phyloP scores from a whole-genome alignment of 2,329 filamentous ascomycete genomes.

The Zopfia rhizophila region DNA sequence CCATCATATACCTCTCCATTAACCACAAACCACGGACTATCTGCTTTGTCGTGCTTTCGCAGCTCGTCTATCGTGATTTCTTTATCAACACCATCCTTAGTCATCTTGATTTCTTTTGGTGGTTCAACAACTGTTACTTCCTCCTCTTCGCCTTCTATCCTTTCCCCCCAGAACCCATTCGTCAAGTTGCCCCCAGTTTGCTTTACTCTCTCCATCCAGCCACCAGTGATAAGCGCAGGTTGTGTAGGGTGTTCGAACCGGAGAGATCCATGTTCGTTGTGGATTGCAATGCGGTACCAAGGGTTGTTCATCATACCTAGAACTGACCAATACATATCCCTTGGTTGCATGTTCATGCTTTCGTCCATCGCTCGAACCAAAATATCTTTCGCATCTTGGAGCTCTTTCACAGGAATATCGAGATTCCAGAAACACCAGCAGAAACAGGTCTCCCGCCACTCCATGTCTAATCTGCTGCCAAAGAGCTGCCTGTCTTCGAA shows the following conservation, averaged over 20 bases:
- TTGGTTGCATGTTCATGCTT: conserved; percentile 83
- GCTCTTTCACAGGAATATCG: conserved; percentile 70
- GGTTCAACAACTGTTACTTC: conserved; percentile 58
- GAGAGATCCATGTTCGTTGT: conserved; percentile 71
- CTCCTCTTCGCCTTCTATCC: conserved; percentile 62
- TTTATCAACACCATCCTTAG: conserved; percentile 71
- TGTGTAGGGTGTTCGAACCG: conserved; percentile 91
- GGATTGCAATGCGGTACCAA: conserved; percentile 86
- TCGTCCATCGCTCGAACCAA: conserved; percentile 92
- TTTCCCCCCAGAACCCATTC: conserved; percentile 89
- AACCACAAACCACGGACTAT: conserved; percentile 86
- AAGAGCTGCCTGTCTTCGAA: conserved; percentile 72
- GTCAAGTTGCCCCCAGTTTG: conserved; percentile 80
- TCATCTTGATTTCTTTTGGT: conserved; percentile 79
- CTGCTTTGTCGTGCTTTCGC: conserved; percentile 70
- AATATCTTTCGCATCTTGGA: conserved; percentile 75
- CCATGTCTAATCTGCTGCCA: conserved; percentile 81
- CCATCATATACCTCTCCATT: conserved; percentile 91
- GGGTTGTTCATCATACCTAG: conserved; percentile 98
- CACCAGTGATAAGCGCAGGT: conserved; percentile 78
- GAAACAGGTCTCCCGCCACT: conserved; percentile 82
- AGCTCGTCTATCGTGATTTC: conserved; percentile 77
- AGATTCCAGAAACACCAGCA: conserved; percentile 95
- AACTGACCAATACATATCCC: conserved; percentile 96
- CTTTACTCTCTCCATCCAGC: conserved; percentile 95